A percentile compares a stretch with the other conserved stretches of the same genome.
These are phyloP conservation scores for Myxozyma neotropica DNA, from an alignment of 805 yeast species.

Conservation along the genomic window DNA sequence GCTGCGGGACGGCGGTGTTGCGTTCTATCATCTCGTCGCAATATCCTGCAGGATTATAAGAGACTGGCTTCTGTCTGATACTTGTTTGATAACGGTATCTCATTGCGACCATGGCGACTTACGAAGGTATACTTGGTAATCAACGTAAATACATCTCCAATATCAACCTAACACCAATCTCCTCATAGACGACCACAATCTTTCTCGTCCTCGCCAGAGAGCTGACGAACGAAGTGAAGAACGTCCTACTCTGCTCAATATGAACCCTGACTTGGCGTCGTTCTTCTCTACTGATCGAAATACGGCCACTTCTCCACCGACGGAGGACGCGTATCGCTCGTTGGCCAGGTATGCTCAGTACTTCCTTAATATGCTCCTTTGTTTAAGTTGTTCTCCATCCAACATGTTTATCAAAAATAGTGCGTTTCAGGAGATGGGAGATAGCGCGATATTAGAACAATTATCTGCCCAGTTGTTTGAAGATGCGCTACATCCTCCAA, in stretches of 20 bases:
- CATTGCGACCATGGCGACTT: slow-evolving; percentile 25
- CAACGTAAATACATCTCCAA: not conserved
- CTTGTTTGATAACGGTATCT: no score
- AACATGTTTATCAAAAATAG: slow-evolving; percentile 2
- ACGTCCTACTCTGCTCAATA: slow-evolving; percentile 22
- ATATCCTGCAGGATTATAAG: no score
- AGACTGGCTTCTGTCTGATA: no score
- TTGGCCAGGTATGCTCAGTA: slow-evolving; percentile 17
- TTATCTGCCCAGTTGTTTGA: slow-evolving; percentile 24
- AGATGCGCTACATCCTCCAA: slow-evolving; percentile 26
- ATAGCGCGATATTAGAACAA: slow-evolving; percentile 22
- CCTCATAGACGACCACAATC: slow-evolving; percentile 31
- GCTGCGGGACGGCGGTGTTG: no score
- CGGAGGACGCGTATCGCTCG: slow-evolving; percentile 13
- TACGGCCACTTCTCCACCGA: not conserved
- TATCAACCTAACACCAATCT: not conserved
- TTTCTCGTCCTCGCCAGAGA: slow-evolving; percentile 2
- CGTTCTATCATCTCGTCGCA: no score
- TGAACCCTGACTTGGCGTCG: slow-evolving; percentile 30
- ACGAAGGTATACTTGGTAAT: slow-evolving; percentile 24
- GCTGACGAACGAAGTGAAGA: not conserved
- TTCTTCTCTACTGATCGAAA: slow-evolving; percentile 28
- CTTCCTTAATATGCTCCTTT: not conserved
- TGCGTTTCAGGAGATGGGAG: slow-evolving; percentile 28
- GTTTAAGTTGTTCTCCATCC: not conserved